phyloP scores from a whole-genome alignment of 2,329 filamentous ascomycete species.

The Fusarium equiseti region DNA sequence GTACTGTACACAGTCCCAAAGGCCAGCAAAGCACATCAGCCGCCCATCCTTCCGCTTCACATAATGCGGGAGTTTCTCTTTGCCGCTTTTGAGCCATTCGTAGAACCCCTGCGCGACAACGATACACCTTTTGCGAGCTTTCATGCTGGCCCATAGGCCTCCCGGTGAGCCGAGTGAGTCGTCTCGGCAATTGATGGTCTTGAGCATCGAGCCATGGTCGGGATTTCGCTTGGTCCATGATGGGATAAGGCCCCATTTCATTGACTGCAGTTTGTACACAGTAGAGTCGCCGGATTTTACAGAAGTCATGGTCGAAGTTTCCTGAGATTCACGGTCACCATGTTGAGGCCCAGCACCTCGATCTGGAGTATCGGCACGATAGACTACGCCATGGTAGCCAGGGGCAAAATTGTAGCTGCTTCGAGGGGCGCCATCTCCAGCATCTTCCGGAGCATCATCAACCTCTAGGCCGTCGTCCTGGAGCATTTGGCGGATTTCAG shows the following conservation, averaged over 20 bases:
- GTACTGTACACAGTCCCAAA: slow-evolving; percentile 91
- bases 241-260: slow-evolving; percentile 96
- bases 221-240: slow-evolving; percentile 92
- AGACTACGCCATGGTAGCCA: slow-evolving; percentile 86
- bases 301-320: not conserved
- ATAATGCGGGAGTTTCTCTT: slow-evolving; percentile 87
- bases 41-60: slow-evolving; percentile 84
- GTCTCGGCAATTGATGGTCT: slow-evolving; percentile 94
- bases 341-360: slow-evolving; percentile 62
- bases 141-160: slow-evolving; percentile 95
- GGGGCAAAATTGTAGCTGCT: slow-evolving; percentile 95
- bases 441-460: slow-evolving; percentile 77
- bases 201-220: slow-evolving; percentile 81
- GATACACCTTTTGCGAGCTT: slow-evolving; percentile 87
- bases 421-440: slow-evolving; percentile 69
- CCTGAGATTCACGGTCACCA: slow-evolving; percentile 3
- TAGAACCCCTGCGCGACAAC: slow-evolving; percentile 94
- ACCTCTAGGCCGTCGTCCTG: slow-evolving; percentile 80
- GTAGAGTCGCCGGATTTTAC: slow-evolving; percentile 44
- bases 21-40: slow-evolving; percentile 88
- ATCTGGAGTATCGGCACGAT: slow-evolving; percentile 79
- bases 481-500: slow-evolving; percentile 79
- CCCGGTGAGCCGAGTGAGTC: slow-evolving; percentile 81
- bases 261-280: slow-evolving; percentile 86
- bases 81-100: slow-evolving; percentile 88